Percentiles rank a stretch among this genome's conserved stretches.
phyloP scores from a whole-genome alignment of 2,329 filamentous ascomycete species.

The Drechslerella stenobrocha region DNA sequence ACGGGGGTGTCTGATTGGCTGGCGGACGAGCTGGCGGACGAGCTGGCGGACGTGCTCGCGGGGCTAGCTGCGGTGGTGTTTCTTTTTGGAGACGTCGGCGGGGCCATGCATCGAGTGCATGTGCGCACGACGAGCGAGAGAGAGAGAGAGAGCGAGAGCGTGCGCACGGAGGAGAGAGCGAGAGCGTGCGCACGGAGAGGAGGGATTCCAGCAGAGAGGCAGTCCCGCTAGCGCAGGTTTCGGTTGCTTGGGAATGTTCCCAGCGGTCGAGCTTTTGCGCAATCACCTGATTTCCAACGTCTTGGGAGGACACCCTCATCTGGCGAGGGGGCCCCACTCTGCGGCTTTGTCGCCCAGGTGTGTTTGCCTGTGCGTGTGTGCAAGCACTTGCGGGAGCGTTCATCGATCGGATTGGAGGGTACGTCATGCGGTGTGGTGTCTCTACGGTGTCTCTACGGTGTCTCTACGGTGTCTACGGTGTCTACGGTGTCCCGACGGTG shows the following conservation, averaged over 20 bases:
- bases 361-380: not conserved
- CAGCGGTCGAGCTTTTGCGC: constrained; percentile 36
- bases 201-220: constrained; percentile 8
- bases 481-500: too few relatives aligned
- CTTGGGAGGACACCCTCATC: constrained; percentile 48
- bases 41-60: not conserved
- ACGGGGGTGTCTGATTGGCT: not conserved
- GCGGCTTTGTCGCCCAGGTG: constrained; percentile 11
- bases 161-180: too few relatives aligned
- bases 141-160: too few relatives aligned
- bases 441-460: too few relatives aligned
- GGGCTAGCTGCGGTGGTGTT: not conserved
- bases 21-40: not conserved
- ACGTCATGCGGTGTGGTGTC: too few relatives aligned
- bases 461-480: too few relatives aligned
- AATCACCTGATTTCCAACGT: constrained; percentile 49
- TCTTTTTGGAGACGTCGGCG: too few relatives aligned
- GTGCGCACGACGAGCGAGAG: too few relatives aligned
- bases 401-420: too few relatives aligned
- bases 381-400: too few relatives aligned
- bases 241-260: constrained; percentile 20
- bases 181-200: too few relatives aligned
- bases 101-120: too few relatives aligned
- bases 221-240: constrained; percentile 17
- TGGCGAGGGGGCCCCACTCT: constrained; percentile 31